Conservation (phyloP, 768 basidiomycete species). For the Baorangia bicolor region DNA sequence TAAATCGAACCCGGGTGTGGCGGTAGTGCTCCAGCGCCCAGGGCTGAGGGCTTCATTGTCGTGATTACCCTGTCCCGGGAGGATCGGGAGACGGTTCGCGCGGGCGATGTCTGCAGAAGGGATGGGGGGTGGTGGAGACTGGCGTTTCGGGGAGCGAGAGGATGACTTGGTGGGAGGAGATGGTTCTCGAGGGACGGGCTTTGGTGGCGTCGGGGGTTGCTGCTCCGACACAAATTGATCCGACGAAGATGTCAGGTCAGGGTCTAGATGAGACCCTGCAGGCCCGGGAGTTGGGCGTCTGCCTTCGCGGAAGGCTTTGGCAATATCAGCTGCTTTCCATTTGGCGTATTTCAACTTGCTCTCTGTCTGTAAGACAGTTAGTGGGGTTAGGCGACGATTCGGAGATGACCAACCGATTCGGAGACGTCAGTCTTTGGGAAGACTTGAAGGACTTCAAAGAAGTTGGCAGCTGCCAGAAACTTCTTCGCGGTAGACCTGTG, state of each 20-base stretch:
- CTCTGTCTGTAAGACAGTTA: slow-evolving; percentile 52
- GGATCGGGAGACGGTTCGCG: slow-evolving; percentile 28
- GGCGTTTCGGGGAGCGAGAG: slow-evolving; percentile 32
- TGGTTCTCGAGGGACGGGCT: slow-evolving; percentile 25
- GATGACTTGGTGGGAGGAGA: slow-evolving; percentile 22
- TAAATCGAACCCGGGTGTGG: slow-evolving; percentile 62
- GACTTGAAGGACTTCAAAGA: slow-evolving; percentile 82
- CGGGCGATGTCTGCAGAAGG: slow-evolving; percentile 29
- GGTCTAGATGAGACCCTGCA: slow-evolving; percentile 43
- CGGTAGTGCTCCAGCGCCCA: slow-evolving; percentile 72
- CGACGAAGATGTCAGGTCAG: slow-evolving; percentile 17
- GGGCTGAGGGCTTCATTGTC: slow-evolving; percentile 43
- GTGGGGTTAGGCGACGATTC: background rate
- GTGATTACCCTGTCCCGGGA: slow-evolving; percentile 24
- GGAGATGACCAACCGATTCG: slow-evolving; percentile 48
- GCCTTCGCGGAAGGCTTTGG: slow-evolving; percentile 94
- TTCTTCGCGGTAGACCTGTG: slow-evolving; percentile 85
- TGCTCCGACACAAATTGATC: slow-evolving; percentile 15
- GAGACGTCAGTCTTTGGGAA: slow-evolving; percentile 62
- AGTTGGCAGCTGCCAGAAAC: slow-evolving; percentile 92
- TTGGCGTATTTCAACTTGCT: slow-evolving; percentile 92
- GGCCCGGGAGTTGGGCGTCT: slow-evolving; percentile 80
- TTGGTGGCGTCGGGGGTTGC: slow-evolving; percentile 17
- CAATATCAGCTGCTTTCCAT: slow-evolving; percentile 97
- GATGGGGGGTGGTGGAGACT: slow-evolving; percentile 33